Base-by-base conservation (phyloP, 164 flowering plant genomes). In the Vitis labrusca region DNA sequence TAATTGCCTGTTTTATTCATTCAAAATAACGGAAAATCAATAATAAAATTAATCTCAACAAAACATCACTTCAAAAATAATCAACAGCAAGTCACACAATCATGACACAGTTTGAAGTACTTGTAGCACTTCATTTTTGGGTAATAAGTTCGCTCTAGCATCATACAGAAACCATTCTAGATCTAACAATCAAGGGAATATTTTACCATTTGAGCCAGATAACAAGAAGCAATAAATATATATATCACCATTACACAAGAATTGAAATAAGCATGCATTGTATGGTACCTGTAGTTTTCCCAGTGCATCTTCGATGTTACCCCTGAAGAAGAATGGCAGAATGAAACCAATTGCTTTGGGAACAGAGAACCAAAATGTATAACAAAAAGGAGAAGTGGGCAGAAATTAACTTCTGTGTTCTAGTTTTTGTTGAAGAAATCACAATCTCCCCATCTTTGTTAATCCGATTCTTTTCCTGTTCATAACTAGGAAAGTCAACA, bases 361-460 rank as follows among this genome's bases (percentile, higher is more conserved):
- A 64, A 67, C 59, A 68, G n/a, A 66, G 14, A 59, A 59, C 37
- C 56, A 72, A 61, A 15, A 62, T 59, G 44, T 50, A 64, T 8
- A 63, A 58, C n/a, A 72, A 59, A 70, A 68, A 57, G 16, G 55
- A 67, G 44, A 49, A 71, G 67, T 63, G 66, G 64, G 57, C 50
- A 78, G 73, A 76, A 64, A 63, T 59, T 83, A 50, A 93, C 97
- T 91, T 90, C 77, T 96, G 98, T 32, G 98, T 91, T 80, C 98
- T 85, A 17, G 98, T 91, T 85, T 84, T 96, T 59, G 99, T 87
- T 12, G 99, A 96, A 75, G 99, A 87, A 72, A 96, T 84, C 73
- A 96, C 97, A 49, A 96, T 80, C 73, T 96, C 98, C 55, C 99
- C 98, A 70, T 96, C 97, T 79, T 89, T 91, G 81, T 96, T 96